Percentiles rank a stretch among this genome's conserved stretches.
Evolutionary conservation across 495 filamentous ascomycete genomes (phyloP).

Genomic region (Rhypophila decipiens): DNA sequence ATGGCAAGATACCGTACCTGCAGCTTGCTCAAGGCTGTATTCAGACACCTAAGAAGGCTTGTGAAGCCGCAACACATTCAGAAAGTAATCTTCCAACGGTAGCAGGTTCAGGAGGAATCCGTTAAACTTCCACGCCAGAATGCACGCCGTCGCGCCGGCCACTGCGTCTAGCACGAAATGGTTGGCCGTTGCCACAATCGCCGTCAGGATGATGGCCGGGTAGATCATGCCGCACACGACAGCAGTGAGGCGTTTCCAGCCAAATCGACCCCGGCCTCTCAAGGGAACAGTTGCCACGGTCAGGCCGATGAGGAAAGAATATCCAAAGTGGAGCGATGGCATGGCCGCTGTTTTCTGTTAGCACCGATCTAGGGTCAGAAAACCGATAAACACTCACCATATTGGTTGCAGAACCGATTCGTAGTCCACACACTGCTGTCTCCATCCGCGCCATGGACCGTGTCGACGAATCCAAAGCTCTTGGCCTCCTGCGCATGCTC

Average conservation of each 20-base stretch:
- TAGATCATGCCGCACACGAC: conserved; percentile 55
- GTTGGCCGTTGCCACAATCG: conserved; percentile 69
- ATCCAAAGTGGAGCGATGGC: conserved; percentile 76
- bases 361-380: not conserved
- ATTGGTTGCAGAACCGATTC: conserved; percentile 57
- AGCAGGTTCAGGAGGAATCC: conserved; percentile 20
- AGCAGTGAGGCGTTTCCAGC: conserved; percentile 21
- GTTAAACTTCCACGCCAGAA: conserved; percentile 25
- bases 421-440: conserved; percentile 60
- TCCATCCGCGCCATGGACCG: conserved; percentile 59
- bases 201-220: conserved; percentile 58
- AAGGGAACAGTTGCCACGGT: conserved; percentile 49
- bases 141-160: conserved; percentile 44
- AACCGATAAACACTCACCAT: conserved; percentile 15
- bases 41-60: too few relatives aligned
- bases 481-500: conserved; percentile 21
- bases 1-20: too few relatives aligned
- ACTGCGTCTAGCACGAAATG: conserved; percentile 69
- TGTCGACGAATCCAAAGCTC: conserved; percentile 65
- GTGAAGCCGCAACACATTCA: conserved; percentile 19
- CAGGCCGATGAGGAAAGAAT: conserved; percentile 67
- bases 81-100: conserved; percentile 24
- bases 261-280: conserved; percentile 12
- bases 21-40: too few relatives aligned
- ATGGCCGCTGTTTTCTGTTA: conserved; percentile 52